Evolutionary conservation across 805 yeast genomes (phyloP).

Genomic region (Lipomyces yamanashiensis): DNA sequence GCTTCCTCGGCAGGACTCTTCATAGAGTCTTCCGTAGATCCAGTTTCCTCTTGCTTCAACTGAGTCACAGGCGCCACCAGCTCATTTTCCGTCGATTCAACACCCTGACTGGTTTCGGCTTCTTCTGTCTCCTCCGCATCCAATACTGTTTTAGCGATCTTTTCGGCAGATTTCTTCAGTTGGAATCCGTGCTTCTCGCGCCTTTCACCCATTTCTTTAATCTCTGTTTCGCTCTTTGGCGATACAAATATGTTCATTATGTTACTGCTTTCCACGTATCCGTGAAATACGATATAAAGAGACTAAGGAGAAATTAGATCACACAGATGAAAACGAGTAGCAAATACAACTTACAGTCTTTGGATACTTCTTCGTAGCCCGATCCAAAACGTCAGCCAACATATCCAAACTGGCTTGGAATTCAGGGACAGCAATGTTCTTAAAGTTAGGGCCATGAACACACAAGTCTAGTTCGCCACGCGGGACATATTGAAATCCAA

Average conservation of each 20-base stretch:
- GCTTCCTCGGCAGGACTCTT: no score
- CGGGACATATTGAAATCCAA: constrained; percentile 90
- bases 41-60: not conserved
- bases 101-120: not conserved
- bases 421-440: constrained; percentile 67
- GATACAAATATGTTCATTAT: constrained; percentile 40
- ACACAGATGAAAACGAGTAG: not conserved
- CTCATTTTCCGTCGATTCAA: not conserved
- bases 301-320: constrained; percentile 6
- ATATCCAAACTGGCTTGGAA: constrained; percentile 63
- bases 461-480: constrained; percentile 69
- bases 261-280: constrained; percentile 30
- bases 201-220: constrained; percentile 38
- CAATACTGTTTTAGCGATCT: constrained; percentile 5
- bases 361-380: constrained; percentile 45
- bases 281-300: constrained; percentile 29
- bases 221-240: constrained; percentile 42
- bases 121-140: constrained; percentile 1
- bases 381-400: constrained; percentile 53
- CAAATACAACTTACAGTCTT: constrained; percentile 32
- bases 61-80: not conserved
- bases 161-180: constrained; percentile 30
- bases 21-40: no score
- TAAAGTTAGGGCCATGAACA: constrained; percentile 53
- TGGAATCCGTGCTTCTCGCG: constrained; percentile 32